These are phyloP conservation scores for Xylaria flabelliformis DNA, from an alignment of 495 filamentous ascomycete species.

Conservation along the genomic window DNA sequence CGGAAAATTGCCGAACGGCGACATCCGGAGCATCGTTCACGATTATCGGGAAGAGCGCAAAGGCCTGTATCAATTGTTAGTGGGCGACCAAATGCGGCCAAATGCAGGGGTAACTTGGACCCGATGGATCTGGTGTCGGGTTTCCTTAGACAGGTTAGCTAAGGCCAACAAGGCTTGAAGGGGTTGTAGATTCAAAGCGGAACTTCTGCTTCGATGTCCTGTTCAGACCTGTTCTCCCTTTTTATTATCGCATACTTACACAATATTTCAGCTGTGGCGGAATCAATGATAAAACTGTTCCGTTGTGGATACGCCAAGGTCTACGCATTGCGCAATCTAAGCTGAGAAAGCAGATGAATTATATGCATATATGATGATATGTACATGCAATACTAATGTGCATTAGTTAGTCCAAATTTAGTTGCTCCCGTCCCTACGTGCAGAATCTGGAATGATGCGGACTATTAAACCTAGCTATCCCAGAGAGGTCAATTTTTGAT, in stretches of 20 bases:
- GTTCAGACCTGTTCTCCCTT: background rate
- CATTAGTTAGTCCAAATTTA: background rate
- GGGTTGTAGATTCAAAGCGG: background rate
- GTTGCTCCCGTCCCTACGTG: background rate
- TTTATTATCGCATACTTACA: background rate
- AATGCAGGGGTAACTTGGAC: background rate
- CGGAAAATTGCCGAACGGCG: conserved; percentile 8
- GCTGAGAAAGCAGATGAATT: background rate
- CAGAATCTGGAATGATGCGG: background rate
- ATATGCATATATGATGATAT: background rate
- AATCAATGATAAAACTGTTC: background rate
- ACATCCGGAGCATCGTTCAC: conserved; percentile 19
- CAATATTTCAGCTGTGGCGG: background rate
- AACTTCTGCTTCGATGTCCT: too few relatives aligned
- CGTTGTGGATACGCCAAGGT: background rate
- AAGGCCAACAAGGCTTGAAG: background rate
- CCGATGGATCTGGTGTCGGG: background rate
- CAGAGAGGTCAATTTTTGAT: background rate
- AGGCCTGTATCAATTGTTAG: background rate
- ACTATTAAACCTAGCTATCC: background rate
- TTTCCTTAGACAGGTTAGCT: background rate
- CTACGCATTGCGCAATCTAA: background rate
- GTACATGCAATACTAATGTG: background rate
- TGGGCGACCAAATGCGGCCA: conserved; percentile 7
- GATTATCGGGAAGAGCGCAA: background rate